Percentiles rank a stretch among this genome's conserved stretches.
Conservation (phyloP, 164 flowering plant species). For the Paratinospora sagittata region DNA sequence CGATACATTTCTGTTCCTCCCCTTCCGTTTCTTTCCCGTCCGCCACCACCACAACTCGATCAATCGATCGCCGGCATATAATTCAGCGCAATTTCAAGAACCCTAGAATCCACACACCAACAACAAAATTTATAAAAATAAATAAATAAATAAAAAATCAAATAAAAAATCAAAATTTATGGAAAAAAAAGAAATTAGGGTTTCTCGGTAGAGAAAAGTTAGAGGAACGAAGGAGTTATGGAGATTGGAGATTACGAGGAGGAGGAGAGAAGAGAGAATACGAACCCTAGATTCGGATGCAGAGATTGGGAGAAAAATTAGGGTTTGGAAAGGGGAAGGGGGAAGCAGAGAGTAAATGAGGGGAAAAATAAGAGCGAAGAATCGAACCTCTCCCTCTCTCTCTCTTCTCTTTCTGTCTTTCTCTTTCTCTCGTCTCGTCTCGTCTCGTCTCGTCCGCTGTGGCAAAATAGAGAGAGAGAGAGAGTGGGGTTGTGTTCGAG, state of each 20-base stretch:
- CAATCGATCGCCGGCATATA: conserved; percentile 3
- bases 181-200: conserved; percentile 2
- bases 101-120: conserved; percentile 4
- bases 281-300: neutral
- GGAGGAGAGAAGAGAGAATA: neutral
- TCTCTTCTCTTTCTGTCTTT: too few relatives aligned
- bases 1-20: conserved; percentile 37
- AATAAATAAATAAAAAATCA: too few relatives aligned
- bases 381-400: too few relatives aligned
- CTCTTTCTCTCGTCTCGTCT: too few relatives aligned
- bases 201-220: neutral
- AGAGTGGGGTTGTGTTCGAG: too few relatives aligned
- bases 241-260: neutral
- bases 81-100: neutral
- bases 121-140: too few relatives aligned
- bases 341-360: neutral
- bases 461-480: too few relatives aligned
- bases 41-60: too few relatives aligned
- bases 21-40: too few relatives aligned
- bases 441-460: too few relatives aligned
- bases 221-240: too few relatives aligned
- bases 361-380: neutral
- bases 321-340: neutral
- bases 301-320: neutral
- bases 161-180: too few relatives aligned